phyloP scores from a whole-genome alignment of 345 rosid genomes.

The Turritis glabra region DNA sequence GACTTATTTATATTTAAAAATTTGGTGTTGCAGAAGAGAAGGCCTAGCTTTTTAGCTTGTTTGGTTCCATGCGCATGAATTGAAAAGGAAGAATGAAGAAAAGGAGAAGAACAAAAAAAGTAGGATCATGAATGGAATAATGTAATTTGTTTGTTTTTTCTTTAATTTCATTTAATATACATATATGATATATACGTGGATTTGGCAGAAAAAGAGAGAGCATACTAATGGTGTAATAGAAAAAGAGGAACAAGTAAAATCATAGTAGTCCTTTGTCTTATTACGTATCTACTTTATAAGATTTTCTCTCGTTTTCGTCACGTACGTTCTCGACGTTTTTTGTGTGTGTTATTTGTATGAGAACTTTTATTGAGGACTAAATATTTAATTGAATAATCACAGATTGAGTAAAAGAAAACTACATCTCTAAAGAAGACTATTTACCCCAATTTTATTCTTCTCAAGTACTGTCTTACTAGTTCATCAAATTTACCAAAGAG shows the following conservation, averaged over 20 bases:
- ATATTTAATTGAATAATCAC: not conserved
- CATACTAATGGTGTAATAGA: slow-evolving; percentile 27
- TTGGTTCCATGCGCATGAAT: slow-evolving; percentile 65
- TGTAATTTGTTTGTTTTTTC: slow-evolving; percentile 23
- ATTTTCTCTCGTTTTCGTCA: slow-evolving; percentile 3
- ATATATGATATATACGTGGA: slow-evolving; percentile 26
- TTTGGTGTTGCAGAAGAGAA: slow-evolving; percentile 60
- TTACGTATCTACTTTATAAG: slow-evolving; percentile 13
- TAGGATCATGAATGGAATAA: slow-evolving; percentile 31
- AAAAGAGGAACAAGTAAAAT: slow-evolving; percentile 24
- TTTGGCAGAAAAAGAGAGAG: slow-evolving; percentile 25
- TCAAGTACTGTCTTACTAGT: not conserved
- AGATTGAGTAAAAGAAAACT: not conserved
- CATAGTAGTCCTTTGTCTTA: not conserved
- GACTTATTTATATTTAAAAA: not conserved
- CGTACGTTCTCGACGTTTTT: slow-evolving; percentile 2
- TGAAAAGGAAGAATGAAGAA: slow-evolving; percentile 14
- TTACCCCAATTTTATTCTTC: not conserved
- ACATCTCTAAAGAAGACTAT: not conserved
- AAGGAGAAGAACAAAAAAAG: slow-evolving; percentile 7
- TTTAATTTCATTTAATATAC: slow-evolving; percentile 19
- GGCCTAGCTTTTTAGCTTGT: slow-evolving; percentile 67
- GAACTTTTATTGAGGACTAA: not conserved
- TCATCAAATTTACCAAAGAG: not conserved
- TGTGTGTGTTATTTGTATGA: slow-evolving; percentile 17